phyloP scores from a whole-genome alignment of 2,329 filamentous ascomycete genomes.

The Cladosporium sp. region DNA sequence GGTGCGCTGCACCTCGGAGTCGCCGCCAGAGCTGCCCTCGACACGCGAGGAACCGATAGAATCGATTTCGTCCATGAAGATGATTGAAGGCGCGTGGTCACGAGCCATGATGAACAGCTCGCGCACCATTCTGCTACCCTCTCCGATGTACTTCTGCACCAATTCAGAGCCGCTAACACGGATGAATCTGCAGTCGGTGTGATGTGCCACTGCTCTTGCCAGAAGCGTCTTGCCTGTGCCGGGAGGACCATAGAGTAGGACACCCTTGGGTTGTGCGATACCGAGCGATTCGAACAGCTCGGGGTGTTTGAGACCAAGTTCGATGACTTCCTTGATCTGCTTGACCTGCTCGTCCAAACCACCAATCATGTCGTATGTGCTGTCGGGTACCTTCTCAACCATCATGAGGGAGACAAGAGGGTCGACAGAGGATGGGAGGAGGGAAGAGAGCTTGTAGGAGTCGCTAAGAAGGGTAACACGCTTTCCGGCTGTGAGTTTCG shows the following conservation, averaged over 20 bases:
- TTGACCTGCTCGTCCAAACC: constrained; percentile 99
- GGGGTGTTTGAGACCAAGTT: constrained; percentile 95
- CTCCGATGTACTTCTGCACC: constrained; percentile 99
- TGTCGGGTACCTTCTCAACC: constrained; percentile 99
- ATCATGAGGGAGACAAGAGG: constrained; percentile 99
- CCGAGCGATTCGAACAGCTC: constrained; percentile 99
- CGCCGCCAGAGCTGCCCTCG: constrained; percentile 96
- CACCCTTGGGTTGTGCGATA: constrained; percentile 97
- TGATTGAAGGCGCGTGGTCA: constrained; percentile 96
- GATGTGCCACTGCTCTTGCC: constrained; percentile 92
- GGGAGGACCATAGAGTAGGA: constrained; percentile 91
- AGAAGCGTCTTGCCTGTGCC: constrained; percentile 96
- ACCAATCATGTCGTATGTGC: constrained; percentile 99
- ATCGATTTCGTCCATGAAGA: constrained; percentile 98
- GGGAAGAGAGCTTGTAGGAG: constrained; percentile 98
- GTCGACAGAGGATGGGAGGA: constrained; percentile 96
- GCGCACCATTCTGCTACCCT: constrained; percentile 96
- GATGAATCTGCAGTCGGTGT: constrained; percentile 99
- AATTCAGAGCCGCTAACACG: constrained; percentile 93
- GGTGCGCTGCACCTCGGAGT: constrained; percentile 95
- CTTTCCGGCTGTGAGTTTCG: constrained; percentile 96
- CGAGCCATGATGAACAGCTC: constrained; percentile 99
- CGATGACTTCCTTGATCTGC: constrained; percentile 99
- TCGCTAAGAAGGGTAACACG: constrained; percentile 95
- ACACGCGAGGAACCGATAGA: constrained; percentile 99